Evolutionary conservation across 2,329 filamentous ascomycete species (phyloP), one percentile per base, ranked within the genome.

Genomic region (Pseudogymnoascus sp.): DNA sequence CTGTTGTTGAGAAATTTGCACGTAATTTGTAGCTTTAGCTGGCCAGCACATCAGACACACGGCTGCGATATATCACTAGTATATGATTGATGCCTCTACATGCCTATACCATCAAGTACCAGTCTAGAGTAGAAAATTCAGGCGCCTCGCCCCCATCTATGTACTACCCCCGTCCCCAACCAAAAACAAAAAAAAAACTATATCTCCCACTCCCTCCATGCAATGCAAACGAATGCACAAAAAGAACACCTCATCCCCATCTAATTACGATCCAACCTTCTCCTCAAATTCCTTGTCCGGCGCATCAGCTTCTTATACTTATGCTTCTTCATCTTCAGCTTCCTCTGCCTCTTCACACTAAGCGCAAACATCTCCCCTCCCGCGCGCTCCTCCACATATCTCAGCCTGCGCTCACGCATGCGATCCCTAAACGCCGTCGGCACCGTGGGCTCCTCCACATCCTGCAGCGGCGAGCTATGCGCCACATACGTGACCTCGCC

Each of bases 231-330:
- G 21, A 47, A 47, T 47, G 42, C 42, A 47, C 42, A 47, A 47
- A 47, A 47, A 21, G 23, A 47, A 47, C 21, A 44, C 19, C 40
- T 9, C 19, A 23, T 44, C 40, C 42, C 42, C 62, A 60, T 70
- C 69, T 74, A 74, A 66, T 71, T 73, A 64, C 72, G 70, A 67
- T 74, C 73, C 66, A 74, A 68, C 61, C 93, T 96, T 74, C 92
- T 87, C 74, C 93, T 88, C 80, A 92, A 77, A 75, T 91, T 93
- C 76, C 93, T 86, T 73, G 93, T 97, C 77, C 87, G 85, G 82
- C 89, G 90, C 90, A 96, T 92, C 70, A 97, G 82, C 86, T 99
- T 99, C 92, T 97, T 97, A 79, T 96, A 96, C 87, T 99, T 99
- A 85, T 97, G 93, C 86, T 97, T 99, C 90, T 99, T 99, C 93